phyloP scores from a whole-genome alignment of 75 land plant genomes.

The Pinus tabuliformis region DNA sequence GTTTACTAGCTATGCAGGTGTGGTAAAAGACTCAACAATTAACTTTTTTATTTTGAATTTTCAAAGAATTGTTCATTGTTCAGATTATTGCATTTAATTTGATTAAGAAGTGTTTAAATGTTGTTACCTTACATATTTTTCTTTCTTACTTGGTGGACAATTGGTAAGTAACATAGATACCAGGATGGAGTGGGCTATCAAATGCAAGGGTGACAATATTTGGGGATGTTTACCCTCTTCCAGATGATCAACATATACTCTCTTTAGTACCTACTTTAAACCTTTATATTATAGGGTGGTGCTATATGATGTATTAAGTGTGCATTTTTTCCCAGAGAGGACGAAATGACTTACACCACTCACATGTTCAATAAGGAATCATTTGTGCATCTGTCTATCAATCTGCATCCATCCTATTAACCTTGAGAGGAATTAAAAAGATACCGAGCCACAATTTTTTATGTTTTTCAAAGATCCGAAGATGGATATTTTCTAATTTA shows the following conservation, averaged over 20 bases:
- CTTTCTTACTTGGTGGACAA: background rate
- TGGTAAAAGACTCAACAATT: background rate
- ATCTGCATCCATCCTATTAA: no score
- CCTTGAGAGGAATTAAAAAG: no score
- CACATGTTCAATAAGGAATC: background rate
- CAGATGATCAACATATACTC: slow-evolving; percentile 80
- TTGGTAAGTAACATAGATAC: slow-evolving; percentile 49
- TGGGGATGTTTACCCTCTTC: slow-evolving; percentile 91
- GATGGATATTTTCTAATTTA: no score
- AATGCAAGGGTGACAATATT: slow-evolving; percentile 97
- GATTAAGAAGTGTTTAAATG: background rate
- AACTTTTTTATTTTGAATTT: background rate
- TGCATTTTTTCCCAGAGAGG: background rate
- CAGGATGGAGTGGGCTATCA: slow-evolving; percentile 98
- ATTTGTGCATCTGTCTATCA: no score
- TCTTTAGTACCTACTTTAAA: no score
- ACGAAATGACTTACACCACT: background rate
- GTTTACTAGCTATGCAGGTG: slow-evolving; percentile 96
- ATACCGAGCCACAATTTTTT: no score
- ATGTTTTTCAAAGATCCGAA: no score
- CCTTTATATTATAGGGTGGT: background rate
- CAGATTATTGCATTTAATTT: background rate
- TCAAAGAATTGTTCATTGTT: background rate
- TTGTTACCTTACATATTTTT: background rate
- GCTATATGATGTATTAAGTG: background rate